Base-by-base conservation (phyloP, 139 green algal genomes). In the Astrephomene gubernaculifera region DNA sequence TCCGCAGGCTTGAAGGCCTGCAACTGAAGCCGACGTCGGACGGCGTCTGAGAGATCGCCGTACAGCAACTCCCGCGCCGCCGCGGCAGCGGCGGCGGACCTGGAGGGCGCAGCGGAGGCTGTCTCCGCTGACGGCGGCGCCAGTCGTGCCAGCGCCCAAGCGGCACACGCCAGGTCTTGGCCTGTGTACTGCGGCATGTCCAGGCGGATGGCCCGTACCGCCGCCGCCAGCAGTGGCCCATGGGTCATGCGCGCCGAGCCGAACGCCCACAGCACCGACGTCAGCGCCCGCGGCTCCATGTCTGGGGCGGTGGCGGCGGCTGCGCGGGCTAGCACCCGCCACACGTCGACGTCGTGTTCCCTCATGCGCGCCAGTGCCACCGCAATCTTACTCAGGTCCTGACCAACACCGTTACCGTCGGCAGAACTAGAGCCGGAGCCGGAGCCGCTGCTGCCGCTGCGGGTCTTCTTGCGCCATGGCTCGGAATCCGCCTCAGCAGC, bases 231-330 rank as follows among this genome's bases (percentile, higher is more conserved):
- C 7, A 86, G 79, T 35, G 45, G 38, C 27, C 27, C 67, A n/a
- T 86, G 65, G 29, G 33, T 68, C 45, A 86, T 74, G 44, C 79
- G 79, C 10, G 69, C 79, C 0, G 64, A 68, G 45, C 65, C 64
- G 79, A 86, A 78, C 0, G 79, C 79, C 79, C 79, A 86, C 65
- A 86, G 67, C 35, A 73, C 41, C 1, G 79, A 86, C 36, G 79
- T 10, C 31, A 86, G 79, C 45, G 65, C 79, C 36, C 79, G 79
- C 1, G 79, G 79, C 27, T 31, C 35, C 64, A 86, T 61, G 43
- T 31, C 79, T 0, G 64, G 65, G 4, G 52, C 65, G 4, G 49
- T 36, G 17, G 49, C 29, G 31, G 79, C 35, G 27, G 65, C 49
- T 0, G 52, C 64, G 3, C 65, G 65, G 27, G 79, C 79, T 35